These are phyloP conservation scores for Colletotrichum musae DNA, from an alignment of 2,329 filamentous ascomycete species.

Conservation along the genomic window DNA sequence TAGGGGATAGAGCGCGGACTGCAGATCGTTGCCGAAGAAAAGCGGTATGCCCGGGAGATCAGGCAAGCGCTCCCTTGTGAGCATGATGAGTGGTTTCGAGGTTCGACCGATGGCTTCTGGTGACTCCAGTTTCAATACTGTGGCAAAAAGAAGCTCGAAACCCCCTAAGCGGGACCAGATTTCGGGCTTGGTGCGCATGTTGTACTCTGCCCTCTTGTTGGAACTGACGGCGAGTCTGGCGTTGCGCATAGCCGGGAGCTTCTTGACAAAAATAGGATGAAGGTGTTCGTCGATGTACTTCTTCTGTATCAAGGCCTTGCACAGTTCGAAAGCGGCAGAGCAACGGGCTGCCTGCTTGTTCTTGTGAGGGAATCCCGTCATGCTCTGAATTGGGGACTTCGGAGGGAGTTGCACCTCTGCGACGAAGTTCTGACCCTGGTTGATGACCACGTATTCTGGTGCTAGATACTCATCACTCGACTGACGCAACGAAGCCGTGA, in stretches of 20 bases:
- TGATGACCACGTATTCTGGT: conserved; percentile 74
- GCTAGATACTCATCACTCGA: conserved; percentile 51
- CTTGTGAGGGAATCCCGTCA: conserved; percentile 72
- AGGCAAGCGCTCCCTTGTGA: conserved; percentile 78
- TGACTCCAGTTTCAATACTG: conserved; percentile 70
- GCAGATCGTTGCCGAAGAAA: conserved; percentile 76
- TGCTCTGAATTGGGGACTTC: conserved; percentile 77
- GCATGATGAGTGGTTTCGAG: conserved; percentile 76
- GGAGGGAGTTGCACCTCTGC: conserved; percentile 87
- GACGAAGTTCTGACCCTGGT: conserved; percentile 71
- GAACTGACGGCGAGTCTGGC: conserved; percentile 85
- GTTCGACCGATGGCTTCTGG: conserved; percentile 69
- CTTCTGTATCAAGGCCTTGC: conserved; percentile 75
- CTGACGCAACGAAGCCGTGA: conserved; percentile 77
- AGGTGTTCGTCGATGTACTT: conserved; percentile 81
- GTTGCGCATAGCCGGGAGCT: conserved; percentile 87
- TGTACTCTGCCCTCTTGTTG: conserved; percentile 81
- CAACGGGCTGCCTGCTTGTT: conserved; percentile 87
- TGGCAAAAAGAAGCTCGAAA: conserved; percentile 71
- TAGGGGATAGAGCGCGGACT: conserved; percentile 70
- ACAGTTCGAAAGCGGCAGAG: conserved; percentile 89
- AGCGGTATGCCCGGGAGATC: conserved; percentile 77
- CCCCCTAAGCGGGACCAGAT: conserved; percentile 73
- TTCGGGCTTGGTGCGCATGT: conserved; percentile 83
- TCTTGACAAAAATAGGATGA: conserved; percentile 79